Base-by-base conservation (phyloP, 78 protist species). In the Dictyostelium firmibasis region DNA sequence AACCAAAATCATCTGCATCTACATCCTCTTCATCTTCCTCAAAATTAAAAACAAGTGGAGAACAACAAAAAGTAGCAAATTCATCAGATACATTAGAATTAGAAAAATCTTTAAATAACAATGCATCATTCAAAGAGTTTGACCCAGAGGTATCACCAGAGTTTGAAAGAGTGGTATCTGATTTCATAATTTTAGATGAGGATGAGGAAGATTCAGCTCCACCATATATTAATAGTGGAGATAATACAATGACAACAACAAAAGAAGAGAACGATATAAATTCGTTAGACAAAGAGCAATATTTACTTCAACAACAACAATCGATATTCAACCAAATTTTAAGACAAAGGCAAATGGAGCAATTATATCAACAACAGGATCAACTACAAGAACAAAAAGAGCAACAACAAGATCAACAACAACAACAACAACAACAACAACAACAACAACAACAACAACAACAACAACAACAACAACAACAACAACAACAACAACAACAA, bases 81-180 rank as follows among this genome's bases (percentile, higher is more conserved):
- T 3, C 77, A 10, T 10, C 20, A 70, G 77, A 70, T 31, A 70
- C 77, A 70, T 36, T 31, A 3, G 77, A 70, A 6, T 70, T 70
- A n/a, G 41, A 31, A 3, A 70, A 31, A 70, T 31, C 35, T 14
- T 70, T 70, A 70, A 31, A 1, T 10, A 29, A 31, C 5, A 70
- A 70, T 14, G 77, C 33, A 31, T 70, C 77, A 70, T 70, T 70
- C 13, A 70, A 85, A 74, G 35, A 85, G 47, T 85, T 83, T 77
- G 38, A 57, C 23, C 81, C 92, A 3, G 43, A n/a, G 20, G 18
- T 25, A 10, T 86, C 92, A 57, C 92, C 78, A 76, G 92, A 86
- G 1, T 86, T 57, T 57, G 92, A 86, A 57, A 44, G 64, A 27
- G 92, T 86, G 7, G 92, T 86, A 53, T 76, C 84, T 31, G 92